These are phyloP conservation scores for Solanum aculeatissimum DNA, from an alignment of 305 asterid genomes.

Conservation along the genomic window DNA sequence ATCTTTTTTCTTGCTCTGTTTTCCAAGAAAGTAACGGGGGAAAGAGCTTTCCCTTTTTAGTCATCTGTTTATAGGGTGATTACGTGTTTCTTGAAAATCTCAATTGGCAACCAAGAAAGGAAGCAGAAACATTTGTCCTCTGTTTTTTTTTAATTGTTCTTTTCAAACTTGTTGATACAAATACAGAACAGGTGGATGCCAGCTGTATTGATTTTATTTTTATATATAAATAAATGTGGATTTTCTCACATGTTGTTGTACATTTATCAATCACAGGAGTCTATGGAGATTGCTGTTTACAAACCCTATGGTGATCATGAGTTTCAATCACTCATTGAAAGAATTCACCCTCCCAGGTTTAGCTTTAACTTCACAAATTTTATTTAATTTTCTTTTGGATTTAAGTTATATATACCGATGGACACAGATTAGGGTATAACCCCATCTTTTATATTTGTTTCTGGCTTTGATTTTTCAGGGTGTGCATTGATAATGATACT, in stretches of 20 bases:
- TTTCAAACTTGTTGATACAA: background rate
- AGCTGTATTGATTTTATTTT: background rate
- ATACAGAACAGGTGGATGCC: background rate
- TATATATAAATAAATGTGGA: background rate
- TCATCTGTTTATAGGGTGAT: background rate
- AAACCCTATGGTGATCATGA: slow-evolving; percentile 56
- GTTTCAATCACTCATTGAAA: slow-evolving; percentile 47
- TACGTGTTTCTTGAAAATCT: background rate
- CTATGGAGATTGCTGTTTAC: slow-evolving; percentile 54
- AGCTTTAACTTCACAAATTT: background rate
- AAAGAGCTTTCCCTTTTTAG: background rate
- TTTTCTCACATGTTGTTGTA: background rate
- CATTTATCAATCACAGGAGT: background rate
- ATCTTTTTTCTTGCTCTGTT: background rate
- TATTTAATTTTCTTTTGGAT: background rate
- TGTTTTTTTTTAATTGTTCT: background rate
- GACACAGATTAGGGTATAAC: background rate
- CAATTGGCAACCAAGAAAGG: background rate
- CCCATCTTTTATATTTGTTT: background rate
- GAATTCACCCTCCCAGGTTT: slow-evolving; percentile 89
- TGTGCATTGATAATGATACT: slow-evolving; percentile 62
- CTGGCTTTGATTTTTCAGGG: slow-evolving; percentile 36
- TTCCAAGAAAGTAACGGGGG: background rate
- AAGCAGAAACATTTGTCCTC: background rate
- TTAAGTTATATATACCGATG: background rate